Evolutionary conservation across 306 rosid species (phyloP), one percentile per base, ranked within the genome.

Genomic region (Vigna unguiculata): DNA sequence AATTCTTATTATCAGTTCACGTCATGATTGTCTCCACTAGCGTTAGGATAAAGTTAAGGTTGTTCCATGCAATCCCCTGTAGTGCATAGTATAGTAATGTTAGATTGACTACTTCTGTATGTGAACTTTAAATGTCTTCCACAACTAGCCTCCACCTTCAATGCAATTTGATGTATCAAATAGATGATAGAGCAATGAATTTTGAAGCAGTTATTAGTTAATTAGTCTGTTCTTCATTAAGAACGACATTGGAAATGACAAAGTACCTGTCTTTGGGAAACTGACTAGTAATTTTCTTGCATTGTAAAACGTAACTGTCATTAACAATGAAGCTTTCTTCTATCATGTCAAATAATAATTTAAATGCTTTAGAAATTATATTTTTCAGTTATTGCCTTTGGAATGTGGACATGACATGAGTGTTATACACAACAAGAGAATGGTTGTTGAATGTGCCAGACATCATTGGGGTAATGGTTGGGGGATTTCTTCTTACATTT

Each of bases 1-100:
- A 20, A 38, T 71, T 52, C 58, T 38, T 84, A 74, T 28, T 46
- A 36, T 51, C 49, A 15, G 69, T 16, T 57, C 72, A 49, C 25
- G 40, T 15, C 46, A 36, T 36, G 53, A 51, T 36, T 79, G 59
- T 78, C 54, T 79, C 67, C 77, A 41, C 78, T 40, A 20, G 34
- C 9, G 30, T 40, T 11, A 47, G 72, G 66, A 51, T 72, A 74
- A 68, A n/a, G 40, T 51, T 69, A 43, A 4, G 12, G 2, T 59
- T n/a, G 46, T 59, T 72, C 34, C 19, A 64, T 62, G 48, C n/a
- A 45, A 76, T 10, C 24, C 51, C 45, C 41, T 19, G 34, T 47
- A 9, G 51, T 19, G 43, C 52, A 60, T 24, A 59, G 49, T 34
- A 1, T 28, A 5, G 32, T 28, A 28, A 17, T 40, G 70, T 30